Percentiles rank a stretch among this genome's conserved stretches.
phyloP scores from a whole-genome alignment of 345 rosid species.

The Arabidopsis thaliana region DNA sequence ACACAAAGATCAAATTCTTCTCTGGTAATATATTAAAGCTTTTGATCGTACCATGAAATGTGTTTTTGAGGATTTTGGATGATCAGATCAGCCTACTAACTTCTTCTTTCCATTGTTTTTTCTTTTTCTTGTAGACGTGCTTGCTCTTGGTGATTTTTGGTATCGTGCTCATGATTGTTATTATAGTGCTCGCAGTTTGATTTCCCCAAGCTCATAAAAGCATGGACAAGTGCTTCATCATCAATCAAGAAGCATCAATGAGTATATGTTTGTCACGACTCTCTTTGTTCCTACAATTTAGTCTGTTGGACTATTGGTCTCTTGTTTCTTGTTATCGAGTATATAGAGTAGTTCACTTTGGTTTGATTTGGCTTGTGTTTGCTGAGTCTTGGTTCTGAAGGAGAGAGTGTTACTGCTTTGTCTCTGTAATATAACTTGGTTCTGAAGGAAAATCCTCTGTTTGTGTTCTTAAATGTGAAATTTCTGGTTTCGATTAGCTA shows the following conservation, averaged over 20 bases:
- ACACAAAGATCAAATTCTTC: constrained; percentile 94
- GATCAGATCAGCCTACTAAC: constrained; percentile 7
- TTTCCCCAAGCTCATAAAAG: background rate
- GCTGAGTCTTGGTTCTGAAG: constrained; percentile 19
- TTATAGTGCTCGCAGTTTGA: constrained; percentile 78
- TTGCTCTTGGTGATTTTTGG: constrained; percentile 93
- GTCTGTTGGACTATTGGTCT: constrained; percentile 5
- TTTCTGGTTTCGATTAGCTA: background rate
- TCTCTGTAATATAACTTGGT: constrained; percentile 24
- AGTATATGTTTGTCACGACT: background rate
- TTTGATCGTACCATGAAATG: constrained; percentile 4
- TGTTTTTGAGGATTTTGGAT: background rate
- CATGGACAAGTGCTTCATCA: constrained; percentile 15
- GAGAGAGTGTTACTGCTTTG: constrained; percentile 12
- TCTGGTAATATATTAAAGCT: constrained; percentile 59
- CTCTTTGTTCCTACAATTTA: background rate
- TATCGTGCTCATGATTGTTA: constrained; percentile 80
- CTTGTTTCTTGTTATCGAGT: background rate
- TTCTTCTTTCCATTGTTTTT: constrained; percentile 15
- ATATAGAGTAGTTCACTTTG: background rate
- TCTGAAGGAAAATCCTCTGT: constrained; percentile 7
- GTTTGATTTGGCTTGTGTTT: background rate
- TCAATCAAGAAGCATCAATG: constrained; percentile 26
- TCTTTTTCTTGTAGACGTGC: constrained; percentile 63
- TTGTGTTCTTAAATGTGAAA: background rate